phyloP scores from a whole-genome alignment of 257 asterid species.

The Ajuga chamaepitys region DNA sequence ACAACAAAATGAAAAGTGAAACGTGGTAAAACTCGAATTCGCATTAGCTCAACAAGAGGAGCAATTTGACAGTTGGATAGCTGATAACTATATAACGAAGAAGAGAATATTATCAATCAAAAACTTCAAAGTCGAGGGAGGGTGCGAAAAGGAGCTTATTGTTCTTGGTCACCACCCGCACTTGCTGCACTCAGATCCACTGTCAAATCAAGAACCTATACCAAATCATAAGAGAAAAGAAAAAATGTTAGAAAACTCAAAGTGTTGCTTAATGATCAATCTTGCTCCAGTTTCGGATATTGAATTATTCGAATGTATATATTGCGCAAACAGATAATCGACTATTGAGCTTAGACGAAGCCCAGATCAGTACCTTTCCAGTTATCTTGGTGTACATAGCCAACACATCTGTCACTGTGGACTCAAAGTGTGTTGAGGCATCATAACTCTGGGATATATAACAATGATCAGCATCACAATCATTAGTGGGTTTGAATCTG shows the following conservation, averaged over 20 bases:
- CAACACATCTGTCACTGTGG: conserved; percentile 74
- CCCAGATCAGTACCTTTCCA: conserved; percentile 52
- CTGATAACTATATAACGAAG: background rate
- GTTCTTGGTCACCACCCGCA: conserved; percentile 65
- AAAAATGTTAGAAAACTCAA: too few species aligned
- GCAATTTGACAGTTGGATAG: too few species aligned
- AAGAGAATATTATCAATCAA: background rate
- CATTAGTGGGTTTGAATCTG: conserved; percentile 59
- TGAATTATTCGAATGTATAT: too few species aligned
- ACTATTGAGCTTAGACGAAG: background rate
- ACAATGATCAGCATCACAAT: conserved; percentile 48
- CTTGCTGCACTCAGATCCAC: conserved; percentile 96
- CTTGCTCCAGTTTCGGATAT: too few species aligned
- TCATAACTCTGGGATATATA: conserved; percentile 89
- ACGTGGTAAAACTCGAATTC: background rate
- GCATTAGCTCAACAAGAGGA: background rate
- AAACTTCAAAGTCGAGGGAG: background rate
- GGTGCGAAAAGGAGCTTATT: conserved; percentile 25
- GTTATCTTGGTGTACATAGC: conserved; percentile 73
- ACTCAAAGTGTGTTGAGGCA: conserved; percentile 78
- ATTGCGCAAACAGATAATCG: too few species aligned
- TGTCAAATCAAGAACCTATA: conserved; percentile 74
- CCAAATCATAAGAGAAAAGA: background rate
- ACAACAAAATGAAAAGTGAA: background rate
- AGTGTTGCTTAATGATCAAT: too few species aligned